A percentile compares a stretch with the other conserved stretches of the same genome.
These are phyloP conservation scores for Vicia faba DNA, from an alignment of 306 rosid genomes.

Conservation along the genomic window DNA sequence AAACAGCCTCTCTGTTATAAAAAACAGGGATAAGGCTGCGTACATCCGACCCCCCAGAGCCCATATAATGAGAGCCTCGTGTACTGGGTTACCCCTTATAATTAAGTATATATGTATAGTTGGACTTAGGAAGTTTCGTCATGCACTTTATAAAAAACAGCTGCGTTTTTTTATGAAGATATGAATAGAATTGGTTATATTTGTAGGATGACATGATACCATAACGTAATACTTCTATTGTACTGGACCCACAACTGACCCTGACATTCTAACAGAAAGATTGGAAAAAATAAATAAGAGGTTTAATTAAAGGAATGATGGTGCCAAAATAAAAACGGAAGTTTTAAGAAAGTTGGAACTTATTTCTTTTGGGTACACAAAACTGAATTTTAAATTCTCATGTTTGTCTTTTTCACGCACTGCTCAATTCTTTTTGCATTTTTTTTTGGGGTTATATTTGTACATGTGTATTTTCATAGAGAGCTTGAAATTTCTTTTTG, in stretches of 20 bases:
- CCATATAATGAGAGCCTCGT: too few species aligned
- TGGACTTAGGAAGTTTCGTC: conserved; percentile 20
- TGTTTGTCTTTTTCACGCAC: conserved; percentile 16
- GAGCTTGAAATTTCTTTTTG: conserved; percentile 23
- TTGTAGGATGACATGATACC: conserved; percentile 24
- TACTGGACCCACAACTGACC: conserved; percentile 7
- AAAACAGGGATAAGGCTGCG: too few species aligned
- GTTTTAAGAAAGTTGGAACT: conserved; percentile 8
- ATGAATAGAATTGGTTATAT: conserved; percentile 20
- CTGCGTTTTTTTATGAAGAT: conserved; percentile 1
- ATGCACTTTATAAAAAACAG: conserved; percentile 18
- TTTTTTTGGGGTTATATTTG: not conserved
- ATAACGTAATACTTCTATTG: conserved; percentile 11
- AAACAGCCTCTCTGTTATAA: too few species aligned
- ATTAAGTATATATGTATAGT: conserved; percentile 11
- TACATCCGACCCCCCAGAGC: too few species aligned
- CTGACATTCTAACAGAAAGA: conserved; percentile 13
- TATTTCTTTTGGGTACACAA: conserved; percentile 8
- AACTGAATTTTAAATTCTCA: not conserved
- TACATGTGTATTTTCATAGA: not conserved
- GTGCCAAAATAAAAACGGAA: not conserved
- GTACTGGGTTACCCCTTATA: too few species aligned
- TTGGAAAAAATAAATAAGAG: conserved; percentile 22
- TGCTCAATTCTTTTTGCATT: not conserved
- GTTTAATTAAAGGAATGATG: conserved; percentile 5